These are phyloP conservation scores for Striga hermonthica DNA, from an alignment of 305 asterid genomes.

Conservation along the genomic window DNA sequence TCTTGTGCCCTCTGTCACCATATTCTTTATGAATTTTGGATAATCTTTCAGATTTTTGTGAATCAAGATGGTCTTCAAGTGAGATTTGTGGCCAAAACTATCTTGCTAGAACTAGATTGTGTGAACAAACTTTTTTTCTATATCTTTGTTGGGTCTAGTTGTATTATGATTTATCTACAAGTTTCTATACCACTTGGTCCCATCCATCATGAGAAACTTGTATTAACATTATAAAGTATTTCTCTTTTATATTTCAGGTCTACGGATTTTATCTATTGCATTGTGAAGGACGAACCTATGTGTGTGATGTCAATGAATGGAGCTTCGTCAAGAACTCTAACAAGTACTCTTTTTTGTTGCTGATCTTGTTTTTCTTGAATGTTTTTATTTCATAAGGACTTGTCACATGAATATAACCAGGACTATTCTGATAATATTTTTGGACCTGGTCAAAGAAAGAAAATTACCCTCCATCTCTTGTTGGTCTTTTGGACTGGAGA, in stretches of 20 bases:
- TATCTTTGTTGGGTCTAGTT: not conserved
- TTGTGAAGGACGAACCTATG: constrained; percentile 87
- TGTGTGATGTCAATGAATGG: constrained; percentile 98
- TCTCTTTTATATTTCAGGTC: constrained; percentile 53
- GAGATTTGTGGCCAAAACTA: constrained; percentile 5
- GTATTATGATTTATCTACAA: constrained; percentile 13
- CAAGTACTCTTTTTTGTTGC: constrained; percentile 50
- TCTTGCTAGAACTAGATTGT: constrained; percentile 11
- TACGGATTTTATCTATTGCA: constrained; percentile 97
- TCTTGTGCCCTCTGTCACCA: constrained; percentile 18
- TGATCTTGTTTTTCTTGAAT: constrained; percentile 21
- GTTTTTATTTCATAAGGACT: constrained; percentile 8
- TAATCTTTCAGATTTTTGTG: not conserved
- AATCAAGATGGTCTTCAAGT: constrained; percentile 10
- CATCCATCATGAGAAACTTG: constrained; percentile 4
- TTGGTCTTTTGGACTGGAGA: constrained; percentile 24
- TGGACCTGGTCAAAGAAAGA: constrained; percentile 13
- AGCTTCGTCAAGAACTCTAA: constrained; percentile 93
- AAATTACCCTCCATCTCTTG: constrained; percentile 5
- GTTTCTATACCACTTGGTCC: constrained; percentile 22
- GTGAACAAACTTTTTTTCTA: not conserved
- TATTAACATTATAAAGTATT: constrained; percentile 9
- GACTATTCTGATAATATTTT: constrained; percentile 8
- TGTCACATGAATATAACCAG: not conserved
- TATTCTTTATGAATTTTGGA: constrained; percentile 4